phyloP scores from a whole-genome alignment of 78 protist genomes.

The Dictyostelium capitatum region DNA sequence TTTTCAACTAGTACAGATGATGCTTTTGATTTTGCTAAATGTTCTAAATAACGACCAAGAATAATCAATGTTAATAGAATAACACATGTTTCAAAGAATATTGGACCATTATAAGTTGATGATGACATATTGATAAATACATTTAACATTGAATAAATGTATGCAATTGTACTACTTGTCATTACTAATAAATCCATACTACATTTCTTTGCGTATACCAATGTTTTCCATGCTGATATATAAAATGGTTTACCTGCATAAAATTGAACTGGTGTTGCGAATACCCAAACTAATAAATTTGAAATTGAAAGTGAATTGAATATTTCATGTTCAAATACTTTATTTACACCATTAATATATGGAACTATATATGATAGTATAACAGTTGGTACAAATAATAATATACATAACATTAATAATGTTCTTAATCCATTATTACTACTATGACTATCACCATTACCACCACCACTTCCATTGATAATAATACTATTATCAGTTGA shows the following conservation, averaged over 20 bases:
- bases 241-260: conserved; percentile 78
- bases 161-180: conserved; percentile 83
- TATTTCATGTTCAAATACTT: neutral
- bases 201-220: conserved; percentile 30
- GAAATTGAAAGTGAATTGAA: neutral
- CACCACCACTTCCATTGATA: neutral
- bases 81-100: conserved; percentile 78
- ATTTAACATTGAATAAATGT: conserved; percentile 78
- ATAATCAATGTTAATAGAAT: conserved; percentile 91
- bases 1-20: conserved; percentile 77
- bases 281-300: neutral
- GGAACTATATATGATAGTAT: conserved; percentile 19
- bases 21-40: conserved; percentile 92
- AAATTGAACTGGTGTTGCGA: conserved; percentile 84
- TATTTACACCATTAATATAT: neutral
- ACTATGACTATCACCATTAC: neutral
- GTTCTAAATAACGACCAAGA: conserved; percentile 93
- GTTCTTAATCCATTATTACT: neutral
- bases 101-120: neutral
- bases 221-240: conserved; percentile 41
- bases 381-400: conserved; percentile 40
- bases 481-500: neutral
- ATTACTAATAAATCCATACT: conserved; percentile 90
- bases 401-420: conserved; percentile 9
- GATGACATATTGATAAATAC: neutral